Evolutionary conservation across 2,329 filamentous ascomycete genomes (phyloP).

Genomic region (Rhexocercosporidium sp.): DNA sequence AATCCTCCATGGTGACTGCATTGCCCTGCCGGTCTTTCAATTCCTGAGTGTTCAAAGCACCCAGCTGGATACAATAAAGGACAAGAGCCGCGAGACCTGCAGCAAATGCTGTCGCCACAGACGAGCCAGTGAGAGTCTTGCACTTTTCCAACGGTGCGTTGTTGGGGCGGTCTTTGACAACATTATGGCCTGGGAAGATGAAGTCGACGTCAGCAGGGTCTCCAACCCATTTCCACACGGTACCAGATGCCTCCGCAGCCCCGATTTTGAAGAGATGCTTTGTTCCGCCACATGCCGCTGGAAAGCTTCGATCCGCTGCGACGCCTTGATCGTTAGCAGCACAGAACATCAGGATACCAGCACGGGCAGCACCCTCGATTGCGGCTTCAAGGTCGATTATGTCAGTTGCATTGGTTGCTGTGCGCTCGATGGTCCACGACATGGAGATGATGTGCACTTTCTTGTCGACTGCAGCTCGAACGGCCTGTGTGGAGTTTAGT

Average conservation of each 20-base stretch:
- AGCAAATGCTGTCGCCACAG: constrained; percentile 41
- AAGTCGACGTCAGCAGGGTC: constrained; percentile 38
- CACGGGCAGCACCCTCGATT: constrained; percentile 37
- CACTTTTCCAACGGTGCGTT: constrained; percentile 17
- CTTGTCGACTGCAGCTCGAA: constrained; percentile 39
- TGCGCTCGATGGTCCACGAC: constrained; percentile 45
- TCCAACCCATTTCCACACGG: constrained; percentile 30
- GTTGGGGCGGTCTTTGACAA: constrained; percentile 13
- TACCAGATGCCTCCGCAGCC: constrained; percentile 33
- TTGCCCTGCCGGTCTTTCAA: neutral
- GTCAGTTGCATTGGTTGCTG: constrained; percentile 14
- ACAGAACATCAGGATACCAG: constrained; percentile 48
- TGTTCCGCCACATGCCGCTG: constrained; percentile 32
- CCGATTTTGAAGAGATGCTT: constrained; percentile 36
- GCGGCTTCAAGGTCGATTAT: constrained; percentile 38
- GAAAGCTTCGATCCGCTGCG: constrained; percentile 24
- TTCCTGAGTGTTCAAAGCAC: constrained; percentile 14
- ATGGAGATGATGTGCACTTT: constrained; percentile 47
- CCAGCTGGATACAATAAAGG: constrained; percentile 26
- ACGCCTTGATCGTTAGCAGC: constrained; percentile 43
- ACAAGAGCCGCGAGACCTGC: constrained; percentile 42
- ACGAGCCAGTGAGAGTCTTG: constrained; percentile 30
- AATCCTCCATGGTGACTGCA: constrained; percentile 21
- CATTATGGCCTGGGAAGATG: constrained; percentile 34
- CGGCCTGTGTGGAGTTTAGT: constrained; percentile 35